These are phyloP conservation scores for Raddia guianensis DNA, from an alignment of 176 grass and related monocot species.

Conservation along the genomic window DNA sequence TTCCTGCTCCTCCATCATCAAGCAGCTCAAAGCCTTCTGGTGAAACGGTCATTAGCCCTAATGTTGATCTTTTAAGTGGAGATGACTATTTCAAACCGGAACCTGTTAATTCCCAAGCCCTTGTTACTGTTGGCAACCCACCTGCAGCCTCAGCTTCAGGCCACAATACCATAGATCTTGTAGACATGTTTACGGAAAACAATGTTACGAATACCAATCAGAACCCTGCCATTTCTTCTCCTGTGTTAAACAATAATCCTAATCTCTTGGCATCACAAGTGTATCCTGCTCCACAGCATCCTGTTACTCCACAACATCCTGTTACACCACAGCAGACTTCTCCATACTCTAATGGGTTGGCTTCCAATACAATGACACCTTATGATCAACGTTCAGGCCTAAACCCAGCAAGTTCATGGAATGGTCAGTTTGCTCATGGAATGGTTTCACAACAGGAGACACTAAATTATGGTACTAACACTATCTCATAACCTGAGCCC, in stretches of 20 bases:
- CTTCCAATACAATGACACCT: constrained; percentile 45
- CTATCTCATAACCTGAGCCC: constrained; percentile 1
- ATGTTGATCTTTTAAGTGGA: constrained; percentile 86
- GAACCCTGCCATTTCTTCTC: constrained; percentile 39
- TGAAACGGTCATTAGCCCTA: constrained; percentile 46
- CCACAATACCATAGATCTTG: constrained; percentile 72
- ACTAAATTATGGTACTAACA: constrained; percentile 56
- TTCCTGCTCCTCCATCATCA: constrained; percentile 69
- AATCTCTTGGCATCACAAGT: constrained; percentile 48
- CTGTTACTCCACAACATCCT: constrained; percentile 46
- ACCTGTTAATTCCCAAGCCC: constrained; percentile 62
- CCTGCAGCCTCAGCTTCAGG: constrained; percentile 53
- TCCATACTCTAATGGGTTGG: constrained; percentile 59
- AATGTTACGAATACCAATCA: constrained; percentile 55
- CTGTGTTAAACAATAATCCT: constrained; percentile 51
- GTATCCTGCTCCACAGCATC: constrained; percentile 48
- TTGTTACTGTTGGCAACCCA: constrained; percentile 58
- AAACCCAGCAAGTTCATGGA: constrained; percentile 64
- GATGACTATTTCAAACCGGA: constrained; percentile 81
- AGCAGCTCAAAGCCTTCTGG: constrained; percentile 42
- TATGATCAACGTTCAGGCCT: constrained; percentile 57
- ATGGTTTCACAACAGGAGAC: constrained; percentile 47
- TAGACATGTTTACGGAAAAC: constrained; percentile 82
- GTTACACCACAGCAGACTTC: constrained; percentile 53
- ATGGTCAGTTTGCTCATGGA: constrained; percentile 60